Percentiles rank a stretch among this genome's conserved stretches.
Conservation (phyloP, 192 early-diverging fungal genomes). For the Dissophora globulifera region DNA sequence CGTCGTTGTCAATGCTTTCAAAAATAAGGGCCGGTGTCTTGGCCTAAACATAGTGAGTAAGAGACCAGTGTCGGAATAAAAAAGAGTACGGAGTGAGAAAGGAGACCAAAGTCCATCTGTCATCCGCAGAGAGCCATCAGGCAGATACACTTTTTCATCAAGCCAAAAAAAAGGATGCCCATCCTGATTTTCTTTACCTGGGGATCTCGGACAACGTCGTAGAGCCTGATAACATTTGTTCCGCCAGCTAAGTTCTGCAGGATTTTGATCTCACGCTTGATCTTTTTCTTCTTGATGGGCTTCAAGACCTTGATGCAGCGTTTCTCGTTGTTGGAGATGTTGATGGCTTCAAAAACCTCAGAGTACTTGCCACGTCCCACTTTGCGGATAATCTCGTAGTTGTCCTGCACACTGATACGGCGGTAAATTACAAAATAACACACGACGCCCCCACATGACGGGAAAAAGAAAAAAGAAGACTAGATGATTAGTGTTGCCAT, state of each 20-base stretch:
- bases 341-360: slow-evolving; percentile 97
- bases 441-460: too few relatives aligned
- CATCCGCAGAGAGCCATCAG: too few relatives aligned
- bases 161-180: too few relatives aligned
- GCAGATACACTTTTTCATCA: too few relatives aligned
- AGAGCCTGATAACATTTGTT: slow-evolving; percentile 88
- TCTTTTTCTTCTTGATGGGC: slow-evolving; percentile 99
- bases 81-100: too few relatives aligned
- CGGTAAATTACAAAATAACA: too few relatives aligned
- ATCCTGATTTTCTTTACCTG: slow-evolving; percentile 71
- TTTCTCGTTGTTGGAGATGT: slow-evolving; percentile 79
- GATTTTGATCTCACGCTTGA: slow-evolving; percentile 99
- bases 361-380: slow-evolving; percentile 99
- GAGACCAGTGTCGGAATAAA: too few relatives aligned
- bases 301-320: slow-evolving; percentile 99
- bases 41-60: slow-evolving; percentile 59
- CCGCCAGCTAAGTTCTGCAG: slow-evolving; percentile 95
- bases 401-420: slow-evolving; percentile 84
- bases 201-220: slow-evolving; percentile 96
- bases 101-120: too few relatives aligned
- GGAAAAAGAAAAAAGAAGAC: too few relatives aligned
- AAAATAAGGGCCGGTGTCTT: slow-evolving; percentile 97
- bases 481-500: neutral
- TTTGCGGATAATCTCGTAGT: slow-evolving; percentile 98
- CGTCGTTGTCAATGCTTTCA: slow-evolving; percentile 95